phyloP scores from a whole-genome alignment of 768 basidiomycete species.

The Lyophyllum semitale region DNA sequence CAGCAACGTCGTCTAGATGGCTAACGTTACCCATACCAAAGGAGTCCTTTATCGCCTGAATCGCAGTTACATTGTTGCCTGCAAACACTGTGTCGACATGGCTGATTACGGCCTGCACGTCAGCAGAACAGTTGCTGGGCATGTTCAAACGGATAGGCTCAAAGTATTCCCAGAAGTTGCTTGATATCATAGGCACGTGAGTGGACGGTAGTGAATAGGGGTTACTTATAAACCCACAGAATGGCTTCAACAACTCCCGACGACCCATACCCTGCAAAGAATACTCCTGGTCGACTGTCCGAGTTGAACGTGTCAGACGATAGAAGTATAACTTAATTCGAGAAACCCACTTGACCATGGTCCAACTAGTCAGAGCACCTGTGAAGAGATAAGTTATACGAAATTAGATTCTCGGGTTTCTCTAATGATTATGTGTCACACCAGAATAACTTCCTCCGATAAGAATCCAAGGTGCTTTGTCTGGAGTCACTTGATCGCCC shows the following conservation, averaged over 20 bases:
- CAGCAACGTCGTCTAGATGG: constrained; percentile 69
- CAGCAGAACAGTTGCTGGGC: constrained; percentile 74
- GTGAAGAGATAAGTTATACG: background rate
- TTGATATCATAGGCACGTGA: background rate
- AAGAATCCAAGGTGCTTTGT: constrained; percentile 50
- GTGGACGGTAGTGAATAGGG: background rate
- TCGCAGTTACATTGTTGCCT: constrained; percentile 43
- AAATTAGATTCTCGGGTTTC: background rate
- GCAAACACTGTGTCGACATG: constrained; percentile 62
- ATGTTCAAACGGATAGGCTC: constrained; percentile 70
- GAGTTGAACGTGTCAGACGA: background rate
- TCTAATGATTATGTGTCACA: constrained; percentile 15
- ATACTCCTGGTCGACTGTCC: constrained; percentile 58
- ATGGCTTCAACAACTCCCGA: constrained; percentile 70
- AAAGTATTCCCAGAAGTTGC: constrained; percentile 71
- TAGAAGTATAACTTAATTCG: background rate
- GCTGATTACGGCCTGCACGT: constrained; percentile 62
- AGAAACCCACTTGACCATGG: constrained; percentile 62
- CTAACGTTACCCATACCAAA: constrained; percentile 60
- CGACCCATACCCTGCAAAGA: constrained; percentile 67
- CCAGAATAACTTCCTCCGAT: constrained; percentile 55
- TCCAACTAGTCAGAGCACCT: constrained; percentile 53
- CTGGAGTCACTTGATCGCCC: constrained; percentile 61
- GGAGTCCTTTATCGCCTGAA: constrained; percentile 52
- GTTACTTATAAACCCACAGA: constrained; percentile 29